Evolutionary conservation across 208 protist species (phyloP).

Genomic region (Leishmania guyanensis): DNA sequence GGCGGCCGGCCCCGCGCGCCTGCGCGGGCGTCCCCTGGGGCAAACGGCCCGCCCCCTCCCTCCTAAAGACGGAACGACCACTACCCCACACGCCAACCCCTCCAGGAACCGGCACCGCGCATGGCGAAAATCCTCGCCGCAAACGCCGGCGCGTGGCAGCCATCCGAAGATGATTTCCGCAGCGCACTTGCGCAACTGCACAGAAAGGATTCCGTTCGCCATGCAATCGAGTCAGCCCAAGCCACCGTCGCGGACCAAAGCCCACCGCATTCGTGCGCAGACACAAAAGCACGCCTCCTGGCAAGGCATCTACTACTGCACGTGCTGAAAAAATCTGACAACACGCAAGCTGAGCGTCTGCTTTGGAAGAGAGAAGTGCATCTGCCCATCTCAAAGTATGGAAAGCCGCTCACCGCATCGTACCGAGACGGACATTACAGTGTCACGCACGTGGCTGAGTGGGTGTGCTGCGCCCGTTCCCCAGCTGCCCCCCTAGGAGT

Average conservation of each 20-base stretch:
- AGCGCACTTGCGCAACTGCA: not conserved
- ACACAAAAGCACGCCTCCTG: slow-evolving; percentile 15
- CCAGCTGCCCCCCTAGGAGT: slow-evolving; percentile 16
- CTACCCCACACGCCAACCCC: not conserved
- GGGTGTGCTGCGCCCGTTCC: slow-evolving; percentile 25
- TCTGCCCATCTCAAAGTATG: slow-evolving; percentile 1
- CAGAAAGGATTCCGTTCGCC: slow-evolving; percentile 15
- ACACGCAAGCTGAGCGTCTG: not conserved
- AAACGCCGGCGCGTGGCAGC: slow-evolving; percentile 12
- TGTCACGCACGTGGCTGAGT: slow-evolving; percentile 31
- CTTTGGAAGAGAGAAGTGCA: slow-evolving; percentile 4
- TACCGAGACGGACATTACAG: slow-evolving; percentile 17
- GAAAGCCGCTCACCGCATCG: slow-evolving; percentile 14
- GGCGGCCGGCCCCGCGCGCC: not conserved
- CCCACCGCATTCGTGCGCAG: not conserved
- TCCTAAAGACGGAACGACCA: not conserved
- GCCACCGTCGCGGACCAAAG: not conserved
- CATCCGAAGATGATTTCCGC: not conserved
- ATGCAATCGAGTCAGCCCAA: slow-evolving; percentile 8
- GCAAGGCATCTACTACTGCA: slow-evolving; percentile 18
- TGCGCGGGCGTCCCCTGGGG: not conserved
- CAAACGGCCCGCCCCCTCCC: not conserved
- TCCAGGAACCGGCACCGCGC: not conserved
- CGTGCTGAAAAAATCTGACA: not conserved
- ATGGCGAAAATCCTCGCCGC: slow-evolving; percentile 7